Evolutionary conservation across 768 basidiomycete species (phyloP).

Genomic region (Neoboletus brunneissimus): DNA sequence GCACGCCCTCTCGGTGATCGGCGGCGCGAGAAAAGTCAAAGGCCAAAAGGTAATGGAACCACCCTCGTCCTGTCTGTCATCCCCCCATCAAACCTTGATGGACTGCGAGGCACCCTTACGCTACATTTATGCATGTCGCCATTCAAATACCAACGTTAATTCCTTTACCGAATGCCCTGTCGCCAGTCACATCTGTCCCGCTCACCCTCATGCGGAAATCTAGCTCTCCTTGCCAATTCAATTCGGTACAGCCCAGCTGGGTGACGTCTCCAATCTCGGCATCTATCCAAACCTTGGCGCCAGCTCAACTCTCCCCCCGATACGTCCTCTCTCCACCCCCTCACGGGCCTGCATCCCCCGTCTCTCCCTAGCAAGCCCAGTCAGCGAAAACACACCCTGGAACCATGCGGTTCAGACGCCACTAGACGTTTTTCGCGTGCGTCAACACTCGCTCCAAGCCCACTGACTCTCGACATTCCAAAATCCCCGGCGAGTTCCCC

Average conservation of each 20-base stretch:
- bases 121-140: constrained; percentile 1
- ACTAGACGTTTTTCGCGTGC: constrained; percentile 32
- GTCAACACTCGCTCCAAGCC: constrained; percentile 14
- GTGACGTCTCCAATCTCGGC: constrained; percentile 9
- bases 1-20: constrained; percentile 10
- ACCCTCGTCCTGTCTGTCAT: not conserved
- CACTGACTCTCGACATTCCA: constrained; percentile 4
- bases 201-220: not conserved
- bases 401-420: constrained; percentile 26
- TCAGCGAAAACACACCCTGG: constrained; percentile 6
- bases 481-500: not conserved
- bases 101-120: constrained; percentile 12
- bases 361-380: not conserved
- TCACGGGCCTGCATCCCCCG: not conserved
- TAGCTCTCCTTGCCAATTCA: not conserved
- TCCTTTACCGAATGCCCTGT: constrained; percentile 9
- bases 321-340: not conserved
- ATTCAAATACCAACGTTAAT: constrained; percentile 21
- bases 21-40: constrained; percentile 18
- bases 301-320: not conserved
- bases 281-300: not conserved
- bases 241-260: not conserved
- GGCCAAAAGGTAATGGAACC: constrained; percentile 19
- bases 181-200: constrained; percentile 2
- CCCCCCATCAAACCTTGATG: constrained; percentile 29